Base-by-base conservation (phyloP, 352 stramenopile genomes). In the Thraustochytrium sp. region DNA sequence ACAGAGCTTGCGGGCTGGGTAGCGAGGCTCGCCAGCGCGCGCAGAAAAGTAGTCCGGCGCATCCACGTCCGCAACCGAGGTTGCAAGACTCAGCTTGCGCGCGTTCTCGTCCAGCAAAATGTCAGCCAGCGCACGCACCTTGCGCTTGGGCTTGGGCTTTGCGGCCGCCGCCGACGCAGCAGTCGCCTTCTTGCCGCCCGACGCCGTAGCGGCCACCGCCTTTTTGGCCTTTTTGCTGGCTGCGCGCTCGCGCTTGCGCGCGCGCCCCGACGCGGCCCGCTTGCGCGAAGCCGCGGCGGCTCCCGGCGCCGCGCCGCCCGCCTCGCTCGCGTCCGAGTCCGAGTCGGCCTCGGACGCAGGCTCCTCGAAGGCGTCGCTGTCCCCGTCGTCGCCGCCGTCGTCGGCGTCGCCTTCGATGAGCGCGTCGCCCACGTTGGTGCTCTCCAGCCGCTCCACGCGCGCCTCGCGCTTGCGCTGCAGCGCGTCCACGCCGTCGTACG, bases 281-380 rank as follows among this genome's bases (percentile, higher is more conserved):
- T 5, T 5, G 42, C 42, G 42, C 42, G 5, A 16, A 16, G 42
- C 42, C 16, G 42, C 42, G 42, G 5, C 16, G 5, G 26, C 5
- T 21, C 54, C 18, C 18, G 54, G 40, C 36, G 16, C 63, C 0
- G 21, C 5, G 36, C n/a, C 63, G 1, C 8, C 63, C 16, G 29
- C 9, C 0, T 75, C 63, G 63, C 46, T 40, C 5, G n/a, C 36
- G 63, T 31, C 21, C 9, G 46, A 61, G 23, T 55, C 40, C 23
- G 68, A 68, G 46, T 80, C 68, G 13, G 68, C 76, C 42, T 64
- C 68, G n/a, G 31, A n/a, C 4, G 76, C 68, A 61, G 18, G 34
- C 5, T 75, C 62, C 5, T 75, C 37, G 46, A 80, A 80, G 23
- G 76, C 68, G 29, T 80, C 68, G 42, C 46, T 65, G 68, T 80